Conservation (phyloP, 208 protist genomes). For the Crithidia sp. region DNA sequence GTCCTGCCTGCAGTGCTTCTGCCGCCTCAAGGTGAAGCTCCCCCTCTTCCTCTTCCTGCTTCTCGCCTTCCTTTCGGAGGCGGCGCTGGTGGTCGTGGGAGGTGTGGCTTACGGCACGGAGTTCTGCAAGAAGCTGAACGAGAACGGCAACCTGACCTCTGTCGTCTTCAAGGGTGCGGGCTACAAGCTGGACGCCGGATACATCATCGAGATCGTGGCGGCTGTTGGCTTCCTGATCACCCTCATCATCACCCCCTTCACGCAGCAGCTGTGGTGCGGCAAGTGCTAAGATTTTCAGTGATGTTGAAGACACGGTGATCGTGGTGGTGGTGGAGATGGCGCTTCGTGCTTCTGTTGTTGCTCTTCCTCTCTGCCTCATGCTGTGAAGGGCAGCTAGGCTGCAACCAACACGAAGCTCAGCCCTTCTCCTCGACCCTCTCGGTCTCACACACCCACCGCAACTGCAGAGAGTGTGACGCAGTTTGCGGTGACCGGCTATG, state of each 20-base stretch:
- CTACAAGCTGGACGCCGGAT: conserved; percentile 44
- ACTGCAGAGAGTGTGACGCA: too few relatives aligned
- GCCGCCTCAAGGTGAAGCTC: conserved; percentile 54
- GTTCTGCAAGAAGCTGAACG: conserved; percentile 38
- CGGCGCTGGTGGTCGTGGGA: conserved; percentile 38
- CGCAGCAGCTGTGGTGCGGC: conserved; percentile 58
- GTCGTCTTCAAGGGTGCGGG: conserved; percentile 51
- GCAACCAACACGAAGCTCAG: too few relatives aligned
- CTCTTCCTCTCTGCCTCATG: too few relatives aligned
- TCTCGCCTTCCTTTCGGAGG: conserved; percentile 42
- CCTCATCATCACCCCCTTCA: conserved; percentile 52
- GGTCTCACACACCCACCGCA: too few relatives aligned
- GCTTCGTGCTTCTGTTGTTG: too few relatives aligned
- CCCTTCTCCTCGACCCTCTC: too few relatives aligned
- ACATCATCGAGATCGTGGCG: conserved; percentile 52
- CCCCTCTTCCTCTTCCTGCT: conserved; percentile 50
- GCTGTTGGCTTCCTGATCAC: conserved; percentile 34
- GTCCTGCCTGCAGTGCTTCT: conserved; percentile 46
- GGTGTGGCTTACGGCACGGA: conserved; percentile 33
- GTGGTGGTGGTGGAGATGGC: too few relatives aligned
- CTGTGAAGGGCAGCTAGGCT: too few relatives aligned
- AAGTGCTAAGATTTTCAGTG: conserved; percentile 32
- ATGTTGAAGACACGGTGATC: not conserved
- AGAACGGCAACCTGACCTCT: conserved; percentile 33
- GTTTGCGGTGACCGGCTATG: not conserved